phyloP scores from a whole-genome alignment of 2,329 filamentous ascomycete genomes.

The Colletotrichum shisoi region DNA sequence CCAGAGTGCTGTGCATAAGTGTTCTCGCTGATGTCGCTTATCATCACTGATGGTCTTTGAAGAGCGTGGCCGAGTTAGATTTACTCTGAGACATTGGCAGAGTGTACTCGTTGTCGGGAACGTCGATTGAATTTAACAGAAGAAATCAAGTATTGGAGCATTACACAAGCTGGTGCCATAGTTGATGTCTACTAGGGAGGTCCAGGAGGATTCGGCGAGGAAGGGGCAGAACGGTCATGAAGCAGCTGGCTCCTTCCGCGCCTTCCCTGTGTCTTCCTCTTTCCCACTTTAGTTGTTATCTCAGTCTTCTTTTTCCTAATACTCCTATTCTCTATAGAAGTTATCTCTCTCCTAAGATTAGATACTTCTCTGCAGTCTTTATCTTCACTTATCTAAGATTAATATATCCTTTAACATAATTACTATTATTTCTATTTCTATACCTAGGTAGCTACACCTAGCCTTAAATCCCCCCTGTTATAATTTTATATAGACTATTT shows the following conservation, averaged over 20 bases:
- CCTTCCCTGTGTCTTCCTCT: not conserved
- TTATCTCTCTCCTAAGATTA: not conserved
- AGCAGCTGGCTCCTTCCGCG: not conserved
- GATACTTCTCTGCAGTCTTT: not conserved
- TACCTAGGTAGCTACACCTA: not conserved
- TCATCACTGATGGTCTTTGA: no score
- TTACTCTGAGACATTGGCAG: no score
- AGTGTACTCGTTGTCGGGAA: no score
- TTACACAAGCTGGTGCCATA: no score
- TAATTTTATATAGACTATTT: not conserved
- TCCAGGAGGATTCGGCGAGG: not conserved
- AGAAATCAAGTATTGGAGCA: no score
- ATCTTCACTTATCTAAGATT: not conserved
- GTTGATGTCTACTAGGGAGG: not conserved
- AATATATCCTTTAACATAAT: not conserved
- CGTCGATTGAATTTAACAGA: no score
- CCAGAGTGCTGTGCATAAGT: no score
- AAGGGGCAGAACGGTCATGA: not conserved
- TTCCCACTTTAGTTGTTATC: not conserved
- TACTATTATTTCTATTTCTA: not conserved
- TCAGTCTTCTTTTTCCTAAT: not conserved
- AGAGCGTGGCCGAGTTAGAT: no score
- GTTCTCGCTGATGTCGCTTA: no score
- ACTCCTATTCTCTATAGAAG: not conserved
- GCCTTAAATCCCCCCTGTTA: not conserved